A percentile compares a stretch with the other conserved stretches of the same genome.
Evolutionary conservation across 805 yeast genomes (phyloP).

Genomic region (Zygoascus ofunaensis): DNA sequence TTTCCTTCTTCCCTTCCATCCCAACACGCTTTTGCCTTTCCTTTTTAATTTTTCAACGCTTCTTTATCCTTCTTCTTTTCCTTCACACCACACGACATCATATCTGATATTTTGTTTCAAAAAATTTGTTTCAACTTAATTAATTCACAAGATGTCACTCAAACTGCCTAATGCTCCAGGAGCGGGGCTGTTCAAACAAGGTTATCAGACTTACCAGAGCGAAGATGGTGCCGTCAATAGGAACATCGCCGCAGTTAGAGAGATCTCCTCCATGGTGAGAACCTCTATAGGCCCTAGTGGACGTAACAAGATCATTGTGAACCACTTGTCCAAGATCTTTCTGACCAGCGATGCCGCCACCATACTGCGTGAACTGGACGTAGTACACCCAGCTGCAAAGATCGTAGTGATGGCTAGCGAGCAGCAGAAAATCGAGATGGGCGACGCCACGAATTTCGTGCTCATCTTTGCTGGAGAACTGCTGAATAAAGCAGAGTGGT

Average conservation of each 20-base stretch:
- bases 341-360: conserved; percentile 98
- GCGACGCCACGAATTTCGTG: conserved; percentile 90
- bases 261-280: conserved; percentile 80
- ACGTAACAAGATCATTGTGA: conserved; percentile 89
- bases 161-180: conserved; percentile 89
- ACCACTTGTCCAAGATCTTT: conserved; percentile 74
- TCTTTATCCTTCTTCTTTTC: no score
- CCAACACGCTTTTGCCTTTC: no score
- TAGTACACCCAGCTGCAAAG: conserved; percentile 77
- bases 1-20: no score
- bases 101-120: no score
- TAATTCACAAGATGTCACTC: conserved; percentile 55
- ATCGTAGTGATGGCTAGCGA: conserved; percentile 91
- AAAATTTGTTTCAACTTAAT: no score
- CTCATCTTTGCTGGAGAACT: conserved; percentile 89
- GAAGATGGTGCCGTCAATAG: conserved; percentile 92
- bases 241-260: conserved; percentile 90
- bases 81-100: no score
- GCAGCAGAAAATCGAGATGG: conserved; percentile 96
- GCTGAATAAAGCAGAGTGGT: conserved; percentile 74
- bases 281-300: conserved; percentile 98
- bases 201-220: conserved; percentile 75
- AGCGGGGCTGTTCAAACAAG: conserved; percentile 90
- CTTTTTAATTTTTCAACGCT: no score
- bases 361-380: conserved; percentile 86